Base-by-base conservation (phyloP, 768 basidiomycete species). In the Termitomyces eurrhizus region DNA sequence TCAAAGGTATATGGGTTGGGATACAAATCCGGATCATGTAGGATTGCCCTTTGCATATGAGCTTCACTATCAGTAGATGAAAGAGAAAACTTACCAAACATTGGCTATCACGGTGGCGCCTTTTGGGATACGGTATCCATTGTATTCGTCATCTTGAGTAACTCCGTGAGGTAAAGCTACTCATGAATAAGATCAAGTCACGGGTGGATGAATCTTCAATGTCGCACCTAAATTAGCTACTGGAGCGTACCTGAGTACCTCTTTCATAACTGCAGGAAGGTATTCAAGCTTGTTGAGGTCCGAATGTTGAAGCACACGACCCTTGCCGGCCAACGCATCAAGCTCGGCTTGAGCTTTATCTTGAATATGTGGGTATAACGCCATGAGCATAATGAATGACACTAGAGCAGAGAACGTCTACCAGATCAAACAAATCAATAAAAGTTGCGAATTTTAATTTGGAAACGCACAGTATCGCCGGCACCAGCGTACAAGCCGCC, bases 321-420 rank as follows among this genome's bases (percentile, higher is more conserved):
- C 70, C 37, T 55, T 62, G 18, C 73, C 73, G 48, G 73, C 65
- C 18, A 73, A 62, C 32, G 65, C 63, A 60, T 79, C 77, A n/a
- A 84, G 62, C 62, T 84, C 79, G 18, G 52, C 58, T 59, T 79
- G 81, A 4, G 74, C 74, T 18, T 66, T 69, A 7, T 37, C 52
- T 63, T 83, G 82, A 3, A 79, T 69, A 0, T 71, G 67, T 1
- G 80, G 81, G 64, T 82, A 65, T 8, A 80, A 65, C 7, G 78
- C 75, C 80, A 83, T 83, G 14, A 81, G 74, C 33, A 80, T 76
- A 24, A 83, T 53, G 63, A 83, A 83, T 0, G 79, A 77, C 2
- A 76, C 70, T 0, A 80, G 65, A 9, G 78, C 75, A 4, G 83
- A 82, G 1, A 81, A 75, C 6, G 78, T 83, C 83, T 84, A 39